Percentiles rank a stretch among this genome's conserved stretches.
These are phyloP conservation scores for Rostrohypoxylon terebratum DNA, from an alignment of 495 filamentous ascomycete species.

Conservation along the genomic window DNA sequence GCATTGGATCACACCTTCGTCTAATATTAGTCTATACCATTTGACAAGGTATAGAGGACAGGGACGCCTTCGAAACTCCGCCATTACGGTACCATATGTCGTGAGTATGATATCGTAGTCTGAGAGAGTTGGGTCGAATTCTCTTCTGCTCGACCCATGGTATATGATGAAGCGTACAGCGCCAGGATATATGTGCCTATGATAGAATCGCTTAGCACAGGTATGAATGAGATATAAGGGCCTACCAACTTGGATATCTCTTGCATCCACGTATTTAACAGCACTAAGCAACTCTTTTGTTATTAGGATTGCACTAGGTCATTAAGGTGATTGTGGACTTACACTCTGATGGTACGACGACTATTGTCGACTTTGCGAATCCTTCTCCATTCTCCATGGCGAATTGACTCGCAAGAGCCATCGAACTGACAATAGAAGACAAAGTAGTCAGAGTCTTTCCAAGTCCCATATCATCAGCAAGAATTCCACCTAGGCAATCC, in stretches of 20 bases:
- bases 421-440: constrained; percentile 49
- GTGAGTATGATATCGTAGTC: constrained; percentile 54
- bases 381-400: neutral
- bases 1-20: constrained; percentile 53
- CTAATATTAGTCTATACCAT: constrained; percentile 57
- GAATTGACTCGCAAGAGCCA: neutral
- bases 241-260: neutral
- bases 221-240: neutral
- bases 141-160: constrained; percentile 37
- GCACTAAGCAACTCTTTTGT: neutral
- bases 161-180: neutral
- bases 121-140: constrained; percentile 27
- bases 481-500: constrained; percentile 45
- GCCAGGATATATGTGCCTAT: neutral
- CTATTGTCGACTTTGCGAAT: constrained; percentile 50
- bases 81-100: constrained; percentile 53
- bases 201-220: neutral
- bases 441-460: constrained; percentile 60
- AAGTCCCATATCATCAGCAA: constrained; percentile 63
- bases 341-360: constrained; percentile 56
- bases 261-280: neutral
- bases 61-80: constrained; percentile 36
- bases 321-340: neutral
- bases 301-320: neutral
- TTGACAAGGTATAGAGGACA: constrained; percentile 40